These are phyloP conservation scores for Gymnopilus junonius DNA, from an alignment of 768 basidiomycete genomes.

Conservation along the genomic window DNA sequence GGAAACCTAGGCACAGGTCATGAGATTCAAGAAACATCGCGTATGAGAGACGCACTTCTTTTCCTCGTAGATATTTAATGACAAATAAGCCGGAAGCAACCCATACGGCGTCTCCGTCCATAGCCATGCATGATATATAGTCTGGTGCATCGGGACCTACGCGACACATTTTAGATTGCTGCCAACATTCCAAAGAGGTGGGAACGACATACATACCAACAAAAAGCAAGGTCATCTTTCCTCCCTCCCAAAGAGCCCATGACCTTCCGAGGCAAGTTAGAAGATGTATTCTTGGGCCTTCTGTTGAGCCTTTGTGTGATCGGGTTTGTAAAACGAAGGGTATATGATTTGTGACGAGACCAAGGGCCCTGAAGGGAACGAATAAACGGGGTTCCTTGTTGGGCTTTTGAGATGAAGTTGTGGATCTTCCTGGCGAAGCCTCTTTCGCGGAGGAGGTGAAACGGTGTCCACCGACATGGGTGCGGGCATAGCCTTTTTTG, in stretches of 20 bases:
- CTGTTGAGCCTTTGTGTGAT: constrained; percentile 81
- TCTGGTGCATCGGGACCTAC: constrained; percentile 83
- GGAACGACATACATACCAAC: constrained; percentile 69
- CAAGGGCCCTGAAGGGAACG: constrained; percentile 95
- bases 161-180: constrained; percentile 7
- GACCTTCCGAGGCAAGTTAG: constrained; percentile 86
- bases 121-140: constrained; percentile 73
- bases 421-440: constrained; percentile 42
- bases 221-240: constrained; percentile 90
- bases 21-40: background rate
- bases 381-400: constrained; percentile 63
- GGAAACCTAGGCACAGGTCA: constrained; percentile 45
- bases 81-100: constrained; percentile 68
- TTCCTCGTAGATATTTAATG: constrained; percentile 85
- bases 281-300: constrained; percentile 82
- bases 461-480: constrained; percentile 23
- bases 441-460: constrained; percentile 52
- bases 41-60: constrained; percentile 63
- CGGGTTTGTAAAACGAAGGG: constrained; percentile 89
- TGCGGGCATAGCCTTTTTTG: background rate
- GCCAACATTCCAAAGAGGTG: background rate
- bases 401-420: constrained; percentile 19
- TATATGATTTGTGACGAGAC: constrained; percentile 88
- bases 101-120: constrained; percentile 90
- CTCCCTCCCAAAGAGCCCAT: constrained; percentile 98